These are phyloP conservation scores for Fusarium longipes DNA, from an alignment of 2,329 filamentous ascomycete species.

Conservation along the genomic window DNA sequence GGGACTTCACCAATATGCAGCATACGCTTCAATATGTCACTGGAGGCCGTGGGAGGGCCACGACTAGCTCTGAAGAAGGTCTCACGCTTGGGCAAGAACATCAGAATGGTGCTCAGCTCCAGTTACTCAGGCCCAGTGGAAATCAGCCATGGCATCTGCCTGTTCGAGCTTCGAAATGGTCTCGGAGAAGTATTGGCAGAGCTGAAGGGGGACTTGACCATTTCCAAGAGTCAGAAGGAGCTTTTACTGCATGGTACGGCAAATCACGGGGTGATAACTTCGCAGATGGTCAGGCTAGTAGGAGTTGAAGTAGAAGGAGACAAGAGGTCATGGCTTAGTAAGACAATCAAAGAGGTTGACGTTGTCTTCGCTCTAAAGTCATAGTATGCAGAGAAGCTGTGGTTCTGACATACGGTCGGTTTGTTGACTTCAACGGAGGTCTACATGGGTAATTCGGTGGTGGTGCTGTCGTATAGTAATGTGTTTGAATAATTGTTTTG, in stretches of 20 bases:
- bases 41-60: slow-evolving; percentile 46
- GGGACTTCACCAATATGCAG: slow-evolving; percentile 36
- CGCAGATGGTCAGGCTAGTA: slow-evolving; percentile 40
- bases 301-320: slow-evolving; percentile 42
- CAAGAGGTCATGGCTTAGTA: slow-evolving; percentile 45
- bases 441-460: not conserved
- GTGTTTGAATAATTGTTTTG: not conserved
- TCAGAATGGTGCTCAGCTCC: slow-evolving; percentile 42
- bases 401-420: slow-evolving; percentile 1
- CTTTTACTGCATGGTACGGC: slow-evolving; percentile 45
- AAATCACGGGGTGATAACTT: slow-evolving; percentile 20
- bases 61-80: slow-evolving; percentile 38
- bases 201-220: slow-evolving; percentile 47
- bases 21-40: slow-evolving; percentile 43
- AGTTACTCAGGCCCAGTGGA: slow-evolving; percentile 49
- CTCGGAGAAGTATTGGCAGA: slow-evolving; percentile 43
- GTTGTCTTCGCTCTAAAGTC: slow-evolving; percentile 32
- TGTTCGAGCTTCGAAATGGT: slow-evolving; percentile 49
- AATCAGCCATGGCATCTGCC: slow-evolving; percentile 47
- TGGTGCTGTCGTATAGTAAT: not conserved
- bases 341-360: slow-evolving; percentile 47
- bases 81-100: slow-evolving; percentile 26
- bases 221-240: slow-evolving; percentile 46
- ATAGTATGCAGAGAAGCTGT: slow-evolving; percentile 23
- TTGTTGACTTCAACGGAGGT: not conserved